These are phyloP conservation scores for Ceratocystis cacaofunesta DNA, from an alignment of 2,329 filamentous ascomycete species.

Conservation along the genomic window DNA sequence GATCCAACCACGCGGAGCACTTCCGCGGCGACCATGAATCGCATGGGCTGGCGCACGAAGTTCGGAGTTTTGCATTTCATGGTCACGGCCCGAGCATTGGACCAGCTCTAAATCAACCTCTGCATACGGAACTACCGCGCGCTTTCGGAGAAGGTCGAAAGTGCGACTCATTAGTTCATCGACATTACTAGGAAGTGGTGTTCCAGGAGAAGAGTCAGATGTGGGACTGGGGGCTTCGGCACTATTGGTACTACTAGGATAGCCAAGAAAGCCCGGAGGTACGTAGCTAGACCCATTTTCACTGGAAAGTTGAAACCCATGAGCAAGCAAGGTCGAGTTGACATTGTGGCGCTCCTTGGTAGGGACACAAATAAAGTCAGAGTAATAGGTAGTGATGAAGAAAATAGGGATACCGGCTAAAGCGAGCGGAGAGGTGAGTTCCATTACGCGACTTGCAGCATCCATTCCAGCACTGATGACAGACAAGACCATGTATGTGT, in stretches of 20 bases:
- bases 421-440: constrained; percentile 78
- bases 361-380: constrained; percentile 89
- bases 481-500: constrained; percentile 77
- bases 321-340: constrained; percentile 57
- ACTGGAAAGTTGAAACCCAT: constrained; percentile 66
- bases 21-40: constrained; percentile 18
- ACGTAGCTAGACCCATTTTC: constrained; percentile 38
- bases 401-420: constrained; percentile 91
- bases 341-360: constrained; percentile 59
- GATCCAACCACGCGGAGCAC: constrained; percentile 32
- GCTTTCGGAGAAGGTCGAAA: constrained; percentile 66
- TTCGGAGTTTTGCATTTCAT: constrained; percentile 8
- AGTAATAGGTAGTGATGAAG: constrained; percentile 97
- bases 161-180: constrained; percentile 70
- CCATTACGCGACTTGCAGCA: constrained; percentile 78
- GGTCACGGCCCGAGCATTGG: constrained; percentile 59
- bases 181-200: constrained; percentile 63
- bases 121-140: constrained; percentile 58
- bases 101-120: constrained; percentile 56
- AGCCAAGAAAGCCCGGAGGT: constrained; percentile 17
- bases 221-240: constrained; percentile 24
- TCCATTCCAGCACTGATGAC: constrained; percentile 83
- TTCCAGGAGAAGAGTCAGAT: constrained; percentile 36
- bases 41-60: constrained; percentile 23
- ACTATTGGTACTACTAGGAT: constrained; percentile 22